Conservation (phyloP, 148 eudicot species). For the Diospyros lotus region DNA sequence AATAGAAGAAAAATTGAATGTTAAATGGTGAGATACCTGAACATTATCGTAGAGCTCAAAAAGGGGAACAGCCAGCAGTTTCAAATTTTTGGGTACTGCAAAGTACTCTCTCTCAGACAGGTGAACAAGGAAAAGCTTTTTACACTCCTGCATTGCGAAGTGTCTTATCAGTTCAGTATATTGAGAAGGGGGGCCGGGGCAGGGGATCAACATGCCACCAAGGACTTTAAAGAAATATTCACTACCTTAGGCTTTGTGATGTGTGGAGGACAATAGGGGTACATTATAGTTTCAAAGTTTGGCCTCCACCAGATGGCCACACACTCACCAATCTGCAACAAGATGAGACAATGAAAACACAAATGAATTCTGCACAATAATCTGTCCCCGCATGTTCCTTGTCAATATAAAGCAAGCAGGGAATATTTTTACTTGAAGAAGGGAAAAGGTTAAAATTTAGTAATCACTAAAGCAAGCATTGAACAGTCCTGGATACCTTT, state of each 20-base stretch:
- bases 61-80: slow-evolving; percentile 84
- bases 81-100: slow-evolving; percentile 85
- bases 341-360: neutral
- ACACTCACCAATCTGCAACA: slow-evolving; percentile 72
- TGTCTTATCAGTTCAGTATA: slow-evolving; percentile 11
- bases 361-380: neutral
- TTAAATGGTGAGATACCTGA: slow-evolving; percentile 42
- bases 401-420: neutral
- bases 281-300: slow-evolving; percentile 56
- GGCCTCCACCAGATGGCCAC: slow-evolving; percentile 83
- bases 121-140: slow-evolving; percentile 77
- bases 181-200: neutral
- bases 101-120: slow-evolving; percentile 78
- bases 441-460: neutral
- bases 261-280: slow-evolving; percentile 78
- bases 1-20: neutral
- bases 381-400: neutral
- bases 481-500: too few species aligned
- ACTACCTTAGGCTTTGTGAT: slow-evolving; percentile 79
- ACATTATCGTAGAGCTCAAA: slow-evolving; percentile 90
- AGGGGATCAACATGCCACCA: too few species aligned
- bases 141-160: slow-evolving; percentile 68
- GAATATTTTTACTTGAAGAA: neutral
- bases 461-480: too few species aligned
- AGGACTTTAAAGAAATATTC: neutral